phyloP scores from a whole-genome alignment of 1,284 basidiomycete species.

The Apiotrichum porosum region DNA sequence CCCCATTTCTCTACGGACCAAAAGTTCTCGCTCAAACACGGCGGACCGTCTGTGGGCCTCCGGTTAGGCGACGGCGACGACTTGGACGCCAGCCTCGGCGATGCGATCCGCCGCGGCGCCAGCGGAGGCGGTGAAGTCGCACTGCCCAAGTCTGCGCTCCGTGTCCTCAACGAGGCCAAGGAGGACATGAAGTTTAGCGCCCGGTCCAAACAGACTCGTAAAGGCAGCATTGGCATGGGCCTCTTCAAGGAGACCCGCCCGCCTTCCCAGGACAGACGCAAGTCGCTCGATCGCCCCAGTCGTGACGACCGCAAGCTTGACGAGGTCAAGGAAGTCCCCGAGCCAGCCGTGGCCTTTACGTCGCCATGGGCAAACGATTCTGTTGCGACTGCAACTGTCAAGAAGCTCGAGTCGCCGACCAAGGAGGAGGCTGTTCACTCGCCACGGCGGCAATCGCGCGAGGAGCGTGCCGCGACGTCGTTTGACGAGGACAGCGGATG shows the following conservation, averaged over 20 bases:
- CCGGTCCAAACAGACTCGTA: slow-evolving; percentile 43
- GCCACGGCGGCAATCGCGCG: no score
- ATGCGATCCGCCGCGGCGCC: slow-evolving; percentile 39
- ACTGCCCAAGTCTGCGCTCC: slow-evolving; percentile 38
- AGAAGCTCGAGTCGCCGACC: background rate
- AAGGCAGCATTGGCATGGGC: slow-evolving; percentile 50
- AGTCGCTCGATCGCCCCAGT: background rate
- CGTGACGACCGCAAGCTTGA: background rate
- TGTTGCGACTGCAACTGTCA: background rate
- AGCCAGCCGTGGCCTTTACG: slow-evolving; percentile 1
- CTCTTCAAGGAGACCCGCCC: slow-evolving; percentile 45
- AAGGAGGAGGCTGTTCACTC: slow-evolving; percentile 2
- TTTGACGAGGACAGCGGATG: slow-evolving; percentile 12
- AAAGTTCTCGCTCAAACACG: slow-evolving; percentile 37
- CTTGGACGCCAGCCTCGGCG: slow-evolving; percentile 38
- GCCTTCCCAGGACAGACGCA: background rate
- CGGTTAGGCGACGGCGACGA: slow-evolving; percentile 44
- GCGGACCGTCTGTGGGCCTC: slow-evolving; percentile 21
- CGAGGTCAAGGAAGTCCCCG: slow-evolving; percentile 5
- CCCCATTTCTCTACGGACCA: slow-evolving; percentile 47
- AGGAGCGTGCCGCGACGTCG: background rate
- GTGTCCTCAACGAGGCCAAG: slow-evolving; percentile 43
- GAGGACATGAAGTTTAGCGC: slow-evolving; percentile 29
- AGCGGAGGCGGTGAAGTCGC: slow-evolving; percentile 35
- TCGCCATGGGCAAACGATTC: background rate